A percentile compares a stretch with the other conserved stretches of the same genome.
Evolutionary conservation across 345 rosid genomes (phyloP).

Genomic region (Boechera divaricarpa): DNA sequence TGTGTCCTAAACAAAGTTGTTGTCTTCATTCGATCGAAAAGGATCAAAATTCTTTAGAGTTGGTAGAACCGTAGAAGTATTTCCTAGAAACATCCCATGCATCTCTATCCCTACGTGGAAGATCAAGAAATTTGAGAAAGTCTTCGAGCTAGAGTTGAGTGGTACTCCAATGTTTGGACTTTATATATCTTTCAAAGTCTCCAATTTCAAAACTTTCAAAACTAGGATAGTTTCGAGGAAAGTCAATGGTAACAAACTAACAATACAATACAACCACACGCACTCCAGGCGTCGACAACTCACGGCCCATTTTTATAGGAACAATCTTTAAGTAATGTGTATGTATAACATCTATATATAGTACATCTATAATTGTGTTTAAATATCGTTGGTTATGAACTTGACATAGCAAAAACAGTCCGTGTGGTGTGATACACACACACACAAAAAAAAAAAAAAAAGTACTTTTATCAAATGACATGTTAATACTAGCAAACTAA

Average conservation of each 20-base stretch:
- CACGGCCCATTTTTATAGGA: too few species aligned
- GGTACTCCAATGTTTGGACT: neutral
- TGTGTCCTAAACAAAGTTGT: neutral
- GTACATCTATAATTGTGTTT: too few species aligned
- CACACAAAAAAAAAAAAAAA: too few species aligned
- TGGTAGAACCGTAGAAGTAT: neutral
- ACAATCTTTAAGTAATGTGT: too few species aligned
- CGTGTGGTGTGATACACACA: too few species aligned
- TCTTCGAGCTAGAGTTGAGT: constrained; percentile 5
- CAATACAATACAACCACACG: too few species aligned
- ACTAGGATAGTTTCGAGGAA: neutral
- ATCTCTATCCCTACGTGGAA: neutral
- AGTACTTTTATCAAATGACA: too few species aligned
- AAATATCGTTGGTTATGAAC: too few species aligned
- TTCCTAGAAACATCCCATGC: neutral
- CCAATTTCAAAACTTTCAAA: neutral
- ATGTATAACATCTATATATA: too few species aligned
- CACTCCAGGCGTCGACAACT: too few species aligned
- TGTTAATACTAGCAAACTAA: too few species aligned
- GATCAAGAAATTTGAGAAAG: constrained; percentile 5
- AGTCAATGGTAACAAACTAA: neutral
- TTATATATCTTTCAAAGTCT: neutral
- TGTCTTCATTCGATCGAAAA: neutral
- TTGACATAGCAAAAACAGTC: too few species aligned
- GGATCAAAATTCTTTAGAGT: neutral